Evolutionary conservation across 2,329 filamentous ascomycete genomes (phyloP), one percentile per base, ranked within the genome.

Genomic region (Phoma herbarum): DNA sequence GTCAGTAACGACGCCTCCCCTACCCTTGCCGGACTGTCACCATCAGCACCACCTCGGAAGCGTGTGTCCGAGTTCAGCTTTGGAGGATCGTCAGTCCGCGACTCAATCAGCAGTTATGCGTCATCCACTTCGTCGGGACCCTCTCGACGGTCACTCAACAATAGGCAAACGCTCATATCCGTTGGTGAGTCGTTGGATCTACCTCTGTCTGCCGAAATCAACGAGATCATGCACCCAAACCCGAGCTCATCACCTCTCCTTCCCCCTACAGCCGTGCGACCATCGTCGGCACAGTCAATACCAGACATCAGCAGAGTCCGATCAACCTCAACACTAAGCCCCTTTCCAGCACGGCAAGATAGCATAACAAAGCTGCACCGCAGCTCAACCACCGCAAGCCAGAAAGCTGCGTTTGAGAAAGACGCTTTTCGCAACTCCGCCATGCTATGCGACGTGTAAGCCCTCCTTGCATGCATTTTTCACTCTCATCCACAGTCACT

Each of bases 1-100:
- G n/a, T 25, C 29, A 45, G 7, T 10, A 25, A 28, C 4, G 16
- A 49, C 31, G 12, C 14, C 1, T 31, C 55, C 9, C 26, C 49
- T 29, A 22, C 5, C 1, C 8, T 43, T 16, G 4, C 48, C 18
- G n/a, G 11, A 7, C 6, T 16, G 4, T 25, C 23, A 5, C 39
- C 50, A 4, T 56, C 61, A 18, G 50, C 45, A 29, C 37, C 61
- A 25, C 56, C 65, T 6, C 59, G 54, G 9, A 71, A 70, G 52
- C 62, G 68, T 16, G 60, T 68, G 2, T 71, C 71, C 29, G 70
- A 67, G 20, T 67, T 73, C 37, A 75, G 69, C 51, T 64, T 70
- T 16, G 66, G 50, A 91, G 81, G n/a, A 88, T 93, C 90, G 88
- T 93, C 80, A 92, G 90, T 78, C 93, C 93, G 67, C 93, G 92